Conservation (phyloP, 345 rosid species). For the thale cress (Arabidopsis thaliana) region DNA sequence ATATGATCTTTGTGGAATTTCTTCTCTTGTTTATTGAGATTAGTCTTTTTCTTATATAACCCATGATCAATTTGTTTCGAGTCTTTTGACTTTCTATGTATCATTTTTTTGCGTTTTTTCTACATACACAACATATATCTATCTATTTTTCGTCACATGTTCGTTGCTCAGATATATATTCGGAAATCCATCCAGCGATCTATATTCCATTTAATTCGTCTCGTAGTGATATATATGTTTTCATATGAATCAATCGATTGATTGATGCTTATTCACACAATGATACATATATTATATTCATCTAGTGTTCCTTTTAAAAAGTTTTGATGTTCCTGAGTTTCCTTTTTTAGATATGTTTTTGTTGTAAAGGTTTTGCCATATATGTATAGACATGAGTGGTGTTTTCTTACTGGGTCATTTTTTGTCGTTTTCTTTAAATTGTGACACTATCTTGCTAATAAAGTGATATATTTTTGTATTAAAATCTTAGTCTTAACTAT, state of each 20-base stretch:
- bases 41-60: neutral
- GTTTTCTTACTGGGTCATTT: slow-evolving; percentile 24
- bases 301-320: slow-evolving; percentile 35
- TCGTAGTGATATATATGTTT: slow-evolving; percentile 11
- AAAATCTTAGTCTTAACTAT: neutral
- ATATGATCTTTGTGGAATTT: neutral
- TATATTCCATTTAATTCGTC: slow-evolving; percentile 24
- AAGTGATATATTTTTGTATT: neutral
- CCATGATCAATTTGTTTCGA: slow-evolving; percentile 1
- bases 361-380: slow-evolving; percentile 41
- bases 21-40: no score
- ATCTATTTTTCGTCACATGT: neutral
- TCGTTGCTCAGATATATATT: slow-evolving; percentile 20
- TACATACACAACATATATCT: slow-evolving; percentile 4
- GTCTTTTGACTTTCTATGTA: slow-evolving; percentile 10
- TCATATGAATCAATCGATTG: slow-evolving; percentile 25
- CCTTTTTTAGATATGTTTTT: slow-evolving; percentile 39
- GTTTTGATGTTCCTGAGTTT: slow-evolving; percentile 38
- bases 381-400: slow-evolving; percentile 40
- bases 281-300: slow-evolving; percentile 24
- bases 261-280: slow-evolving; percentile 27
- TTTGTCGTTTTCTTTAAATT: slow-evolving; percentile 24
- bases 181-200: slow-evolving; percentile 28
- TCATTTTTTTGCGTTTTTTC: slow-evolving; percentile 7
- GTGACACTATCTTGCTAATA: slow-evolving; percentile 5